A percentile compares a stretch with the other conserved stretches of the same genome.
Evolutionary conservation across 108 stramenopile species (phyloP).

Genomic region (Fragilaria crotonensis): DNA sequence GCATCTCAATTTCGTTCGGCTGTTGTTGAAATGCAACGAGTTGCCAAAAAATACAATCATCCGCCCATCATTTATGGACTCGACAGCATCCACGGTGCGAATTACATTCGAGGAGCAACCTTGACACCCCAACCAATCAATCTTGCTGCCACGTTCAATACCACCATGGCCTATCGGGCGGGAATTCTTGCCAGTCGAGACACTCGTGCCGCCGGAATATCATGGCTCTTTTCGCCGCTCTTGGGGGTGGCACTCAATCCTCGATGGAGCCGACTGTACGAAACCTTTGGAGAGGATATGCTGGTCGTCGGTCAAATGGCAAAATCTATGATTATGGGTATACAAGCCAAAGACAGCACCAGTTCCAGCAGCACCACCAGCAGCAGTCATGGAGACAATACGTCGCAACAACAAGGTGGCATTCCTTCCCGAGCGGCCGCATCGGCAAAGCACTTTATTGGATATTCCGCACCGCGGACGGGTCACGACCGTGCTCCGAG

Average conservation of each 20-base stretch:
- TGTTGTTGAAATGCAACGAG: slow-evolving; percentile 31
- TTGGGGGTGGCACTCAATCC: slow-evolving; percentile 70
- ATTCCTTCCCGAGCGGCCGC: slow-evolving; percentile 66
- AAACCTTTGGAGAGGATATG: slow-evolving; percentile 88
- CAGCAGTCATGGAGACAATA: slow-evolving; percentile 4
- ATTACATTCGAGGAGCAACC: slow-evolving; percentile 60
- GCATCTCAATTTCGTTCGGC: slow-evolving; percentile 28
- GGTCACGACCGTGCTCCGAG: slow-evolving; percentile 80
- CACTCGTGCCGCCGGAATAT: slow-evolving; percentile 62
- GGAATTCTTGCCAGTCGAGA: slow-evolving; percentile 56
- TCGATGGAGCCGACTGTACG: slow-evolving; percentile 66
- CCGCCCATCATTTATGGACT: slow-evolving; percentile 69
- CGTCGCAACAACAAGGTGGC: background rate
- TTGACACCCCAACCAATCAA: slow-evolving; percentile 75
- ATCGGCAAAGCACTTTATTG: slow-evolving; percentile 78
- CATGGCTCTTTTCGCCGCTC: slow-evolving; percentile 79
- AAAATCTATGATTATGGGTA: slow-evolving; percentile 48
- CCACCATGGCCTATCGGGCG: slow-evolving; percentile 31
- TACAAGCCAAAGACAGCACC: slow-evolving; percentile 25
- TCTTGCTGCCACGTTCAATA: slow-evolving; percentile 72
- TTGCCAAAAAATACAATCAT: slow-evolving; percentile 28
- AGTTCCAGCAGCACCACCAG: no score
- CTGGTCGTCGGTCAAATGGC: slow-evolving; percentile 58
- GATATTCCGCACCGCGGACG: slow-evolving; percentile 47
- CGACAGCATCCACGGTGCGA: slow-evolving; percentile 84